A percentile compares a stretch with the other conserved stretches of the same genome.
Evolutionary conservation across 495 filamentous ascomycete genomes (phyloP).

Genomic region (Peziza echinospora): DNA sequence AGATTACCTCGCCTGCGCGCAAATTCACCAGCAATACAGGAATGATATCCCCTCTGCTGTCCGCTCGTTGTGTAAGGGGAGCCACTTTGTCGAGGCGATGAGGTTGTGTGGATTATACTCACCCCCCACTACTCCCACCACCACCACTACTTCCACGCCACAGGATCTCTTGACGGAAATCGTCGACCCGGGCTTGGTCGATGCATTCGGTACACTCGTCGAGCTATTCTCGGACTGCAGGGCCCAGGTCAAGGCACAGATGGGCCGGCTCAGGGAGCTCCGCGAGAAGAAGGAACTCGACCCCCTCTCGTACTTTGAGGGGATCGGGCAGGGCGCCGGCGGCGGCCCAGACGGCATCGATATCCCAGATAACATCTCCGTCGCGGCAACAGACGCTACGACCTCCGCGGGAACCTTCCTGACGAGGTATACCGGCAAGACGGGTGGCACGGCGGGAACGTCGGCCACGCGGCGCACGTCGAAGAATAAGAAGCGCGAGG

Average conservation of each 20-base stretch:
- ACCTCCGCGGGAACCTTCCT: constrained; percentile 64
- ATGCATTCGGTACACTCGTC: constrained; percentile 53
- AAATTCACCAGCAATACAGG: constrained; percentile 62
- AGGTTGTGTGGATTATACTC: too few relatives aligned
- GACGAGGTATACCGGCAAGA: constrained; percentile 66
- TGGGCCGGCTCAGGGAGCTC: constrained; percentile 64
- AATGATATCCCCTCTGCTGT: constrained; percentile 43
- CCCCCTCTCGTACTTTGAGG: constrained; percentile 56
- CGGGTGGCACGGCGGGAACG: constrained; percentile 42
- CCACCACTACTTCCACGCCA: constrained; percentile 24
- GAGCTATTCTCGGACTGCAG: constrained; percentile 87
- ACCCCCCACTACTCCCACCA: too few relatives aligned
- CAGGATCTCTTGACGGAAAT: constrained; percentile 32
- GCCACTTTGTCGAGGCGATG: constrained; percentile 63
- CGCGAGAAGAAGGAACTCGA: constrained; percentile 58
- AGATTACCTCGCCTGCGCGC: constrained; percentile 57
- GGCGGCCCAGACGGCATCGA: constrained; percentile 34
- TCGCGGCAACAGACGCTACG: constrained; percentile 64
- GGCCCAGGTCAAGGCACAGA: constrained; percentile 57
- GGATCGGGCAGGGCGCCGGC: constrained; percentile 22
- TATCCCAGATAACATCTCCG: constrained; percentile 73
- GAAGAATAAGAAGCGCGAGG: constrained; percentile 66
- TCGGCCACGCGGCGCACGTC: constrained; percentile 49
- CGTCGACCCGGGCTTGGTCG: constrained; percentile 54
- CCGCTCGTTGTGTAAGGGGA: constrained; percentile 56